Conservation (phyloP, 352 stramenopile species). For the Albugo laibachii region DNA sequence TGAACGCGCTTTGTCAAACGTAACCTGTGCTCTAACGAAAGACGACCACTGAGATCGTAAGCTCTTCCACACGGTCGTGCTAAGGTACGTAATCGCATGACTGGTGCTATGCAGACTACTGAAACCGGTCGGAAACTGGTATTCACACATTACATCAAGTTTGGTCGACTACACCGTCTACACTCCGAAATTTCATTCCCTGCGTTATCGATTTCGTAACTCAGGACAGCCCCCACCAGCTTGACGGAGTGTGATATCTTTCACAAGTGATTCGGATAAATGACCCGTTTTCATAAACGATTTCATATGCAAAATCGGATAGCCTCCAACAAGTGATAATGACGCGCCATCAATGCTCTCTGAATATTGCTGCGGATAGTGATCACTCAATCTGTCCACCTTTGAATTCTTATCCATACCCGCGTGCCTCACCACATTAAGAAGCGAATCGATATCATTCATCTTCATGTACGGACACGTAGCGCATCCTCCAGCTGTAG, state of each 20-base stretch:
- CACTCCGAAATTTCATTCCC: too few relatives aligned
- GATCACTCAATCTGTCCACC: constrained; percentile 59
- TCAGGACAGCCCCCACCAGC: constrained; percentile 35
- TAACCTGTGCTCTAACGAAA: too few relatives aligned
- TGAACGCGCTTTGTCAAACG: too few relatives aligned
- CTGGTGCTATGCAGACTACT: too few relatives aligned
- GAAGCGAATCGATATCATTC: constrained; percentile 95
- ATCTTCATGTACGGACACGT: constrained; percentile 99
- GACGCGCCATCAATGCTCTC: constrained; percentile 78
- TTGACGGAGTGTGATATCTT: constrained; percentile 57
- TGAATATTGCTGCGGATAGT: constrained; percentile 84
- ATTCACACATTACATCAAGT: too few relatives aligned
- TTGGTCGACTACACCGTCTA: too few relatives aligned
- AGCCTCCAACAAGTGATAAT: constrained; percentile 83
- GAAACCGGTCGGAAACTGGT: too few relatives aligned
- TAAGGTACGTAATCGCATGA: too few relatives aligned
- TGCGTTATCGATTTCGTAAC: constrained; percentile 6
- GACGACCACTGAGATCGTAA: too few relatives aligned
- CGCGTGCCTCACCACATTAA: constrained; percentile 73
- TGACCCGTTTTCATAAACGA: constrained; percentile 83
- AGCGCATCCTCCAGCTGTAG: constrained; percentile 89
- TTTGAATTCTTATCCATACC: constrained; percentile 11
- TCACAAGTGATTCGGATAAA: constrained; percentile 69
- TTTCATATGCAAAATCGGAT: constrained; percentile 96
- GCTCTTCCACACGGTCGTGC: too few relatives aligned